Percentiles rank a stretch among this genome's conserved stretches.
These are phyloP conservation scores for Sporopachydermia cereana DNA, from an alignment of 1,139 yeast genomes.

Conservation along the genomic window DNA sequence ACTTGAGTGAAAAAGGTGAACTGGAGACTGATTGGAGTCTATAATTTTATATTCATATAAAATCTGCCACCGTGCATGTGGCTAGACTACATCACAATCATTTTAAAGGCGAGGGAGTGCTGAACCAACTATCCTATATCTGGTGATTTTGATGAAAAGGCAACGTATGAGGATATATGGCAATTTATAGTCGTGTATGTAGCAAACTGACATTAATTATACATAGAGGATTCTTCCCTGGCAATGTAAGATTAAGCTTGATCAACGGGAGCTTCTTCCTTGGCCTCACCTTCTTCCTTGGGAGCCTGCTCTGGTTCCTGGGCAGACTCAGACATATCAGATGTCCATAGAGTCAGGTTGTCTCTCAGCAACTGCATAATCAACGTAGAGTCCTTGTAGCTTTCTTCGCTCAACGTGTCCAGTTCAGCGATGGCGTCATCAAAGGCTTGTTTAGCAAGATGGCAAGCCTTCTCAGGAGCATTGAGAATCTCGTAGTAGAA, in stretches of 20 bases:
- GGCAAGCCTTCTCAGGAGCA: slow-evolving; percentile 98
- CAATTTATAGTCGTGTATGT: no score
- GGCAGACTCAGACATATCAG: slow-evolving; percentile 82
- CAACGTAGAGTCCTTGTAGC: slow-evolving; percentile 95
- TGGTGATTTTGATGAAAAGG: no score
- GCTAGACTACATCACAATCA: no score
- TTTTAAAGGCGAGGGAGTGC: no score
- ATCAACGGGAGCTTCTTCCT: slow-evolving; percentile 30
- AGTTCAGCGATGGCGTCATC: slow-evolving; percentile 99
- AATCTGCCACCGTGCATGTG: no score
- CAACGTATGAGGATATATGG: no score
- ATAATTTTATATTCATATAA: no score
- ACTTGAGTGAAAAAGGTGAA: no score
- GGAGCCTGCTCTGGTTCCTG: slow-evolving; percentile 32
- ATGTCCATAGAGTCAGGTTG: slow-evolving; percentile 97
- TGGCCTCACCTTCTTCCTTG: slow-evolving; percentile 40
- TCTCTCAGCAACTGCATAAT: slow-evolving; percentile 98
- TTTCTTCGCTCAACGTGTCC: slow-evolving; percentile 95
- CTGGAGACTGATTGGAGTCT: no score
- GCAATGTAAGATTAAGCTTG: slow-evolving; percentile 14
- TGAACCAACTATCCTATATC: no score
- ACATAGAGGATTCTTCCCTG: no score
- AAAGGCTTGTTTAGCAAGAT: slow-evolving; percentile 97
- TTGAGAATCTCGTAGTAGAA: slow-evolving; percentile 97
- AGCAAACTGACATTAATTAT: slow-evolving; percentile 6